Evolutionary conservation across 1,284 basidiomycete genomes (phyloP).

Genomic region (Irpex rosettiformis): DNA sequence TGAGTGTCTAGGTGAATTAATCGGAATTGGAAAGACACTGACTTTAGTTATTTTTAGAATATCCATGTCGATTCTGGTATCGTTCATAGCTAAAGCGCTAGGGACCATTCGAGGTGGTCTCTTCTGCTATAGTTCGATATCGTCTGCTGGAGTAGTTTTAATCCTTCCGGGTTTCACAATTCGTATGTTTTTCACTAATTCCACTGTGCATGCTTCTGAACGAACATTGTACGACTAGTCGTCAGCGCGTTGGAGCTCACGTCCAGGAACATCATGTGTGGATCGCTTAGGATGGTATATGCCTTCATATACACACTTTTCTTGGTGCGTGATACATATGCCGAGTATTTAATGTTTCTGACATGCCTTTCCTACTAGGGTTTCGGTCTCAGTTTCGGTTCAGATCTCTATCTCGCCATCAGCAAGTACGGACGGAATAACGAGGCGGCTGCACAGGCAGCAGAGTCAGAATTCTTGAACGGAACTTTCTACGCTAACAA

Average conservation of each 20-base stretch:
- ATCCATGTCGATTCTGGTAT: slow-evolving; percentile 77
- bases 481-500: slow-evolving; percentile 65
- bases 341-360: slow-evolving; percentile 4
- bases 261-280: slow-evolving; percentile 79
- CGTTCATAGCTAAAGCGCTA: slow-evolving; percentile 73
- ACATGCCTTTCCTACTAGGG: slow-evolving; percentile 43
- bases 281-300: slow-evolving; percentile 86
- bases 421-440: slow-evolving; percentile 61
- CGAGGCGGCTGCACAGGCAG: slow-evolving; percentile 38
- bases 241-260: slow-evolving; percentile 82
- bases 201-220: neutral
- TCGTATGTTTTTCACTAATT: slow-evolving; percentile 54
- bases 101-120: slow-evolving; percentile 63
- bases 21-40: neutral
- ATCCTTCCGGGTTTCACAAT: slow-evolving; percentile 80
- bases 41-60: slow-evolving; percentile 54
- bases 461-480: slow-evolving; percentile 39
- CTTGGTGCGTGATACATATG: slow-evolving; percentile 42
- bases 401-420: slow-evolving; percentile 78
- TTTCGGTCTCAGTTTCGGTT: slow-evolving; percentile 83
- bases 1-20: slow-evolving; percentile 36
- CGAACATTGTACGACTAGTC: slow-evolving; percentile 47
- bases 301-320: slow-evolving; percentile 87
- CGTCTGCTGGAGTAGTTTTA: slow-evolving; percentile 76
- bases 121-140: slow-evolving; percentile 84